These are phyloP conservation scores for Sporobolomyces phaffii DNA, from an alignment of 768 basidiomycete species.

Conservation along the genomic window DNA sequence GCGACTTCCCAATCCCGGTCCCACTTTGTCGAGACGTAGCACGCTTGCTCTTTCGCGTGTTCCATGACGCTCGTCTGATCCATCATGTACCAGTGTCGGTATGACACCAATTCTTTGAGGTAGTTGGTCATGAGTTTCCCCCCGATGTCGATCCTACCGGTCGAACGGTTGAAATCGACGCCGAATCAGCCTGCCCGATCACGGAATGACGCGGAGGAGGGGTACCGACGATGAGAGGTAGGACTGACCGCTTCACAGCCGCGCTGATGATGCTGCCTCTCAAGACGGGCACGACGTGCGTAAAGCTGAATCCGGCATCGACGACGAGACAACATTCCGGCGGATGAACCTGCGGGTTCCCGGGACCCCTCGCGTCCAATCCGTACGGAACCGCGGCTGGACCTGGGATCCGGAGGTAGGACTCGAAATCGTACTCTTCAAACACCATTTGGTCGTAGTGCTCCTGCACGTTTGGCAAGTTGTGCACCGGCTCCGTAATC, in stretches of 20 bases:
- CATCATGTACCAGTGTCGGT: constrained; percentile 98
- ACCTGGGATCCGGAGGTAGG: constrained; percentile 78
- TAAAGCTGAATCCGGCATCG: constrained; percentile 90
- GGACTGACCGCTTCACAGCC: constrained; percentile 68
- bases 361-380: constrained; percentile 39
- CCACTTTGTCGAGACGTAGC: constrained; percentile 71
- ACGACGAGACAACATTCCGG: constrained; percentile 77
- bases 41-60: constrained; percentile 81
- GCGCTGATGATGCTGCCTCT: constrained; percentile 67
- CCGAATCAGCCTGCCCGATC: too few relatives aligned
- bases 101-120: constrained; percentile 85
- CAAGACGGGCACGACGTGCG: constrained; percentile 80
- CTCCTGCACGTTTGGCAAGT: constrained; percentile 83
- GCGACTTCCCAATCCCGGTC: constrained; percentile 66
- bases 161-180: neutral
- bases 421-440: constrained; percentile 88
- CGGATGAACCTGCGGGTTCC: constrained; percentile 41
- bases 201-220: too few relatives aligned
- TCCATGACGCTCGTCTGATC: constrained; percentile 92
- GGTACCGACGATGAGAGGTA: too few relatives aligned
- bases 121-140: constrained; percentile 94
- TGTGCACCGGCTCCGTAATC: constrained; percentile 90
- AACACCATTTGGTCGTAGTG: constrained; percentile 92
- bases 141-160: constrained; percentile 79
- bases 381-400: constrained; percentile 74